These are phyloP conservation scores for Ceratobasidium sp. DNA, from an alignment of 1,284 basidiomycete genomes.

Conservation along the genomic window DNA sequence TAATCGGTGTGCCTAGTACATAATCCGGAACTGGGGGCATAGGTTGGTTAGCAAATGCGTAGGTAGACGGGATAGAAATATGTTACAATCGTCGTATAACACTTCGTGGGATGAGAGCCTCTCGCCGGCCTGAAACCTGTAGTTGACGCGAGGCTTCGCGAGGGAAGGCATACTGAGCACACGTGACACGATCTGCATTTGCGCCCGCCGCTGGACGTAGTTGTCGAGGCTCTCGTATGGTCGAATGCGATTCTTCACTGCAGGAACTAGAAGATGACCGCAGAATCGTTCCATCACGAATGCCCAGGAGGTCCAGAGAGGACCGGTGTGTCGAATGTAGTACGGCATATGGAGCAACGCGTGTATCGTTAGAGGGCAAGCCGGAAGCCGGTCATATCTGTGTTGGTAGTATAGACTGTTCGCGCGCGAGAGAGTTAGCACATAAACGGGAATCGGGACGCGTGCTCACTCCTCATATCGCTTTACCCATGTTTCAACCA, in stretches of 20 bases:
- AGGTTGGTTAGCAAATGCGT: neutral
- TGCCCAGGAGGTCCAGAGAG: constrained; percentile 63
- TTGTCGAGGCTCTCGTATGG: constrained; percentile 14
- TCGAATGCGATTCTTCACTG: constrained; percentile 50
- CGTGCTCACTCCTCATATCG: constrained; percentile 60
- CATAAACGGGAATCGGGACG: too few relatives aligned
- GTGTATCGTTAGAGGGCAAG: constrained; percentile 62
- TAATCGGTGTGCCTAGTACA: neutral
- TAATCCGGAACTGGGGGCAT: neutral
- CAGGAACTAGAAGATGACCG: constrained; percentile 52
- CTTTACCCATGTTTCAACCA: constrained; percentile 61
- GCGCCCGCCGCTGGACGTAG: constrained; percentile 8
- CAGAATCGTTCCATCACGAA: constrained; percentile 59
- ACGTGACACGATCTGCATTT: constrained; percentile 3
- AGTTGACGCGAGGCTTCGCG: neutral
- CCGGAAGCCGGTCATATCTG: constrained; percentile 53
- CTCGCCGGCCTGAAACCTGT: neutral
- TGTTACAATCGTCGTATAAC: neutral
- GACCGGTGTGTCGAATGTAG: constrained; percentile 56
- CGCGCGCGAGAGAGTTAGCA: neutral
- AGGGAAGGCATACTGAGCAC: neutral
- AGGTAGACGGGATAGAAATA: neutral
- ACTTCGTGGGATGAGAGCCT: neutral
- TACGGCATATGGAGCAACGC: constrained; percentile 59
- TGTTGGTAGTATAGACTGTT: constrained; percentile 61